A percentile compares a stretch with the other conserved stretches of the same genome.
Conservation (phyloP, 495 filamentous ascomycete species). For the Daldinia vernicosa region DNA sequence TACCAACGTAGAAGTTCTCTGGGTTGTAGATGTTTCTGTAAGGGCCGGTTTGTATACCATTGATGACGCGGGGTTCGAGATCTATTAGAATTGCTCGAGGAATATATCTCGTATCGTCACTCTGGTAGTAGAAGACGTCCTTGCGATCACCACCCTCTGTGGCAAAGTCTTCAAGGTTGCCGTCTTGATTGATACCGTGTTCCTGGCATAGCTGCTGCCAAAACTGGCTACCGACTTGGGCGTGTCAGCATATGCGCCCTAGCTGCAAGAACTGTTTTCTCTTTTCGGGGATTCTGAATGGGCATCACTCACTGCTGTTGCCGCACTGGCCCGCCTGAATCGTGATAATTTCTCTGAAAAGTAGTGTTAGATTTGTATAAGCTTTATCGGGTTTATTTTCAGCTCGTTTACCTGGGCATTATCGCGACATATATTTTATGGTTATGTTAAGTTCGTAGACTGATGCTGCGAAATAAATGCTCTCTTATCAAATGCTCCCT, state of each 20-base stretch:
- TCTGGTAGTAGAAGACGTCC: conserved; percentile 99
- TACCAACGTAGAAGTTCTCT: conserved; percentile 96
- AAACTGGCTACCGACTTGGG: conserved; percentile 87
- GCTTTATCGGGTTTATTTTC: neutral
- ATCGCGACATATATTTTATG: conserved; percentile 46
- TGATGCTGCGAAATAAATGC: neutral
- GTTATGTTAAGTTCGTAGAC: neutral
- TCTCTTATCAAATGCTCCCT: neutral
- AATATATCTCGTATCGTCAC: conserved; percentile 97
- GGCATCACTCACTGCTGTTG: conserved; percentile 83
- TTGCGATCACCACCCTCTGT: conserved; percentile 97
- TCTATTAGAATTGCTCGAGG: conserved; percentile 95
- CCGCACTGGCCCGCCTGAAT: conserved; percentile 99
- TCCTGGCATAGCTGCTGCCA: conserved; percentile 98
- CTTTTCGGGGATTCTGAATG: neutral
- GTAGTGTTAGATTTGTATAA: conserved; percentile 19
- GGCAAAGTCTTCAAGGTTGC: conserved; percentile 94
- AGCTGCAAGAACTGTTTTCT: neutral
- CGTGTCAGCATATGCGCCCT: conserved; percentile 23
- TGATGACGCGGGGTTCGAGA: conserved; percentile 91
- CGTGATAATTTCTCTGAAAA: conserved; percentile 94
- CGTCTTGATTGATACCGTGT: conserved; percentile 96
- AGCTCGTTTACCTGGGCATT: conserved; percentile 59
- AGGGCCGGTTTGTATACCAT: conserved; percentile 87
- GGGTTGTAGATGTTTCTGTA: conserved; percentile 99